Conservation (phyloP, 305 asterid species). For the Ajuga reptans region DNA sequence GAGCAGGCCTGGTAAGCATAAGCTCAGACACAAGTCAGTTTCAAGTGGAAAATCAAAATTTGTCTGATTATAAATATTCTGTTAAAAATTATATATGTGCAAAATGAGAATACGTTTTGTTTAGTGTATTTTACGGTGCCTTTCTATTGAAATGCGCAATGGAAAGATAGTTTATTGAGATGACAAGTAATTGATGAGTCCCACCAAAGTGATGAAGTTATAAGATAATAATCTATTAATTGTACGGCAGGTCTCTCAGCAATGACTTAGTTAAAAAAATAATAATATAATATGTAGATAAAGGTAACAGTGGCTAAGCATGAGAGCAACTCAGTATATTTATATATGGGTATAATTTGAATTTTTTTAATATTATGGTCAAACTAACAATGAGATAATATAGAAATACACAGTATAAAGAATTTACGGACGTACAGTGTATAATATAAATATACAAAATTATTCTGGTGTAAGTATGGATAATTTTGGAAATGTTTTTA, state of each 20-base stretch:
- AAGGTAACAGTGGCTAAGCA: neutral
- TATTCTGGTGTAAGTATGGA: neutral
- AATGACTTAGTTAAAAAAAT: neutral
- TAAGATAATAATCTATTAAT: too few relatives aligned
- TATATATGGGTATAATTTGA: neutral
- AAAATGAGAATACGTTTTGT: neutral
- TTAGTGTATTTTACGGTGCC: neutral
- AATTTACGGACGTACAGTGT: neutral
- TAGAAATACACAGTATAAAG: neutral
- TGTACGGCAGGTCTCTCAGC: neutral
- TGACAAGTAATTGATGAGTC: neutral
- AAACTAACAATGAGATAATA: neutral
- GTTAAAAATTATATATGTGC: neutral
- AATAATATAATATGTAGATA: neutral
- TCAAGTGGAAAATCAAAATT: neutral
- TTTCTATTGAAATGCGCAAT: neutral
- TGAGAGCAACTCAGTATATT: neutral
- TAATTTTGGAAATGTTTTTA: neutral
- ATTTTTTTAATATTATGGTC: neutral
- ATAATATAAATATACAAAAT: neutral
- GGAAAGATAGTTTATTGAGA: neutral
- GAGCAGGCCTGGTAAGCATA: constrained; percentile 41
- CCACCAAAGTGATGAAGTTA: neutral
- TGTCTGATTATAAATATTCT: neutral
- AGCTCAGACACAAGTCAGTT: constrained; percentile 18